phyloP scores from a whole-genome alignment of 2,329 filamentous ascomycete genomes.

The Sarocladiaceae sp. region DNA sequence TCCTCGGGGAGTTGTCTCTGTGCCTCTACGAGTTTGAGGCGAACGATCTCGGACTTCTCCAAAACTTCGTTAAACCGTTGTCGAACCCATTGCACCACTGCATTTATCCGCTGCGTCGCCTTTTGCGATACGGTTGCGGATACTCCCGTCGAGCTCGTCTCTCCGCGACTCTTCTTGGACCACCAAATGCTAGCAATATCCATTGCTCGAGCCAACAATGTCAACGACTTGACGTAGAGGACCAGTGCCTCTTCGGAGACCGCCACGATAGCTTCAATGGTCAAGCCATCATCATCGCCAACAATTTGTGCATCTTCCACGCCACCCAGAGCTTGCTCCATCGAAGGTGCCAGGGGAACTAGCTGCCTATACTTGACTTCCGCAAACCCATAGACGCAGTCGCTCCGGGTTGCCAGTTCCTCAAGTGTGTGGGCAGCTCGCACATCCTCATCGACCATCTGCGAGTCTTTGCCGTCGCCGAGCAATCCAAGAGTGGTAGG shows the following conservation, averaged over 20 bases:
- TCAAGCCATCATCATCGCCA: conserved; percentile 67
- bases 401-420: conserved; percentile 84
- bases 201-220: conserved; percentile 88
- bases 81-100: conserved; percentile 92
- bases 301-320: conserved; percentile 46
- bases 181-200: conserved; percentile 93
- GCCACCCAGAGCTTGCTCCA: conserved; percentile 63
- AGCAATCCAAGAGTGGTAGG: conserved; percentile 56
- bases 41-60: conserved; percentile 93
- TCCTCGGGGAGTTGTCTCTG: conserved; percentile 78
- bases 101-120: conserved; percentile 70
- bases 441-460: conserved; percentile 67
- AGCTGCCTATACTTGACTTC: conserved; percentile 98
- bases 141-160: conserved; percentile 34
- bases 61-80: conserved; percentile 93
- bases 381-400: conserved; percentile 95
- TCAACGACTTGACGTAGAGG: conserved; percentile 89
- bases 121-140: conserved; percentile 39
- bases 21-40: conserved; percentile 76
- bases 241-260: conserved; percentile 93
- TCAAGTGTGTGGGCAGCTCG: conserved; percentile 77
- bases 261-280: conserved; percentile 75
- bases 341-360: conserved; percentile 78
- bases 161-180: conserved; percentile 67
- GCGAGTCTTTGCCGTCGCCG: conserved; percentile 52